A percentile compares a stretch with the other conserved stretches of the same genome.
These are phyloP conservation scores for Cutaneotrichosporon sp. DNA, from an alignment of 1,284 basidiomycete species.

Conservation along the genomic window DNA sequence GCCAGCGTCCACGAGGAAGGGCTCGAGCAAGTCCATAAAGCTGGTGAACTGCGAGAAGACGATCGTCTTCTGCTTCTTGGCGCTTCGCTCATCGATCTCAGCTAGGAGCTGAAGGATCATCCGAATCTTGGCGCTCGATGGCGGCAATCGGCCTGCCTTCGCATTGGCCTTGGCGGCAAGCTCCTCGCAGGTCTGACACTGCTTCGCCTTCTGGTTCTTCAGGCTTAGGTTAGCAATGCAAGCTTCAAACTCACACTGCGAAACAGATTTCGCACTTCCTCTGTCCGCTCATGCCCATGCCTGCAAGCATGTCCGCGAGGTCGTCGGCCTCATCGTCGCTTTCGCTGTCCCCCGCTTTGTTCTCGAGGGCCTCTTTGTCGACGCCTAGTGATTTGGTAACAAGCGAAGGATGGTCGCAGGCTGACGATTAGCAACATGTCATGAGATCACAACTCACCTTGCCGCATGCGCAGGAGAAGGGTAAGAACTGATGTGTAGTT, in stretches of 20 bases:
- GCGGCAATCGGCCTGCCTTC: constrained; percentile 53
- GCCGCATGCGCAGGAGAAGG: constrained; percentile 78
- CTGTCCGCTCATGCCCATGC: constrained; percentile 61
- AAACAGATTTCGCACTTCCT: constrained; percentile 75
- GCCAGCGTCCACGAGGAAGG: constrained; percentile 67
- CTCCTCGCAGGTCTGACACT: constrained; percentile 62
- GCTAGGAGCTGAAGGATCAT: constrained; percentile 73
- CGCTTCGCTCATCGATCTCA: constrained; percentile 64
- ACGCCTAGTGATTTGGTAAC: constrained; percentile 70
- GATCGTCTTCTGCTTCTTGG: constrained; percentile 79
- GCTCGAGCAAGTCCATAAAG: constrained; percentile 83
- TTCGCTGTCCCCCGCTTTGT: constrained; percentile 58
- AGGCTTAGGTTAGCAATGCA: constrained; percentile 23
- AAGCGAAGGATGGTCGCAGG: constrained; percentile 82
- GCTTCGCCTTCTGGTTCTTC: constrained; percentile 38
- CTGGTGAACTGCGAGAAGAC: constrained; percentile 71
- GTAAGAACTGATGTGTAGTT: constrained; percentile 84
- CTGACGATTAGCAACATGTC: constrained; percentile 52
- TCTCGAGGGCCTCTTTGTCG: constrained; percentile 67
- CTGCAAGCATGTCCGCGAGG: constrained; percentile 71
- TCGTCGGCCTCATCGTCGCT: constrained; percentile 68
- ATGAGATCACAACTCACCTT: constrained; percentile 60
- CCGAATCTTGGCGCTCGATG: constrained; percentile 81
- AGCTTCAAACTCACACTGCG: constrained; percentile 58
- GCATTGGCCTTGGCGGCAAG: not conserved